These are phyloP conservation scores for Eleusine indica DNA, from an alignment of 176 grass and related monocot genomes.

Conservation along the genomic window DNA sequence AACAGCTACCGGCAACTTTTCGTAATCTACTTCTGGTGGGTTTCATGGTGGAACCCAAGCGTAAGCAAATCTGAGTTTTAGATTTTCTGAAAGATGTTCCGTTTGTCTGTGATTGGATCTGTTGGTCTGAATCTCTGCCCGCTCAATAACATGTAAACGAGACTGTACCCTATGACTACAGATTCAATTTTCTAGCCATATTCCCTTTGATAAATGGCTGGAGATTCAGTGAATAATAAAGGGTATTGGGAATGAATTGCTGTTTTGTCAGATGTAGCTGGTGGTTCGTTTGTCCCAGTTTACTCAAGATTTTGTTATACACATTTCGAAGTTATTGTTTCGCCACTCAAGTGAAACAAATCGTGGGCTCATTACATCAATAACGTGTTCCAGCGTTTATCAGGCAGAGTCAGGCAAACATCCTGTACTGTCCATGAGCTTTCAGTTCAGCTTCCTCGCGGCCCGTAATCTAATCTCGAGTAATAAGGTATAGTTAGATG, in stretches of 20 bases:
- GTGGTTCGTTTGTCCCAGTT: background rate
- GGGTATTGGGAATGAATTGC: background rate
- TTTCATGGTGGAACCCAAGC: conserved; percentile 11
- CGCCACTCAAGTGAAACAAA: too few relatives aligned
- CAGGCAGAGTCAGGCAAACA: too few relatives aligned
- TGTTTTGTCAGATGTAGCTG: background rate
- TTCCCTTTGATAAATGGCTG: background rate
- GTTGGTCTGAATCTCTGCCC: background rate
- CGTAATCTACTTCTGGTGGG: conserved; percentile 28
- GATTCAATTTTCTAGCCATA: background rate
- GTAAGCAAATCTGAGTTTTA: conserved; percentile 8
- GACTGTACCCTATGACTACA: background rate
- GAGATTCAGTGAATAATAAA: conserved; percentile 19
- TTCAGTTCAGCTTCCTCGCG: too few relatives aligned
- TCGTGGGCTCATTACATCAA: too few relatives aligned
- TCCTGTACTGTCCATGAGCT: too few relatives aligned
- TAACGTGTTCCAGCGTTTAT: too few relatives aligned
- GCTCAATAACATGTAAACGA: background rate
- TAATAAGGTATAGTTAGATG: too few relatives aligned
- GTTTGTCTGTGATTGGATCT: background rate
- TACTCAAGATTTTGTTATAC: background rate
- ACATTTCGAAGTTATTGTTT: too few relatives aligned
- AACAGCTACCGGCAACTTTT: conserved; percentile 11
- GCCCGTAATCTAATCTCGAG: too few relatives aligned
- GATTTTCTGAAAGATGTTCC: background rate